Evolutionary conservation across 2,329 filamentous ascomycete species (phyloP).

Genomic region (Sclerotinia minor): DNA sequence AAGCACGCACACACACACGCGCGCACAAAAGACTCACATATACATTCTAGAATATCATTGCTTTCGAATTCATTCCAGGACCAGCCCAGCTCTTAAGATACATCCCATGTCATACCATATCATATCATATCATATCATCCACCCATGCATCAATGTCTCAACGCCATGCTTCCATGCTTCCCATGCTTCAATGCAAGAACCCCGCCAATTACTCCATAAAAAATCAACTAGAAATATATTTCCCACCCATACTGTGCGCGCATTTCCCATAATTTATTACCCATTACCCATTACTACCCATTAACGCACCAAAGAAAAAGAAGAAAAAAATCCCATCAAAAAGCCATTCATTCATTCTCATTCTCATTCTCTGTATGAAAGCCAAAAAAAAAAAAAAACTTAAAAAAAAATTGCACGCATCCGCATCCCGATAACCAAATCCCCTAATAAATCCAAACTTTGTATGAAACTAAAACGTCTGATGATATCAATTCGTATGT

Average conservation of each 20-base stretch:
- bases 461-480: not conserved
- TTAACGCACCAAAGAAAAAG: not conserved
- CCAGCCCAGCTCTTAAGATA: constrained; percentile 17
- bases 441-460: not conserved
- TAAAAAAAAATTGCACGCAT: no score
- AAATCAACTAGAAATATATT: not conserved
- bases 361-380: not conserved
- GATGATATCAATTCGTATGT: constrained; percentile 7
- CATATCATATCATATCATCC: not conserved
- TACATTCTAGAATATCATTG: not conserved
- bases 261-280: not conserved
- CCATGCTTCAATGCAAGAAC: not conserved
- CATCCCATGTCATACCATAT: not conserved
- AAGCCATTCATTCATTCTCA: no score
- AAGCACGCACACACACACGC: not conserved
- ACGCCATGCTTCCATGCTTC: not conserved
- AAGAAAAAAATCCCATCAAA: not conserved
- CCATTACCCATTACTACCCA: not conserved
- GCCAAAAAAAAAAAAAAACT: no score
- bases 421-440: not conserved
- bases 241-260: no score
- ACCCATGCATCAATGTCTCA: no score
- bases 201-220: not conserved
- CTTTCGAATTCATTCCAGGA: constrained; percentile 7
- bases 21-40: not conserved